These are phyloP conservation scores for Pythium aphanidermatum DNA, from an alignment of 352 stramenopile genomes.

Conservation along the genomic window DNA sequence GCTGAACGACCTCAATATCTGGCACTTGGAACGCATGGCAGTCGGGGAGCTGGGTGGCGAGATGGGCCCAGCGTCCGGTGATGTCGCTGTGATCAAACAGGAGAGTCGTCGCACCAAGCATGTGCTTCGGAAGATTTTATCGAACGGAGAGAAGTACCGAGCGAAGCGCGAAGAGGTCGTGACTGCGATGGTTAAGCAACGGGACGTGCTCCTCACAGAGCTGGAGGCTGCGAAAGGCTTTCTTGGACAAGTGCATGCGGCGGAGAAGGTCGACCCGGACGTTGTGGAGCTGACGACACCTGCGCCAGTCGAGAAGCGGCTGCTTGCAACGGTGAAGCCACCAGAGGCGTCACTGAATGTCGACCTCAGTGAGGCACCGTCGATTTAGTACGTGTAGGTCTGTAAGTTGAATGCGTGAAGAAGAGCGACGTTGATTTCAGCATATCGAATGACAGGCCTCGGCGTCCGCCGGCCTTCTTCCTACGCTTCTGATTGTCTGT, in stretches of 20 bases:
- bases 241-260: conserved; percentile 55
- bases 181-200: conserved; percentile 64
- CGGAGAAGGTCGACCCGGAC: conserved; percentile 26
- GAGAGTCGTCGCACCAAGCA: conserved; percentile 55
- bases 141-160: conserved; percentile 44
- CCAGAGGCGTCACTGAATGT: conserved; percentile 34
- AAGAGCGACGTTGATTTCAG: not conserved
- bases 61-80: conserved; percentile 17
- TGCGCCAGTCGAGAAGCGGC: conserved; percentile 53
- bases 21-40: conserved; percentile 79
- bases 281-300: conserved; percentile 45
- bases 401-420: not conserved
- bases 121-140: conserved; percentile 45
- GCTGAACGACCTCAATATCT: conserved; percentile 60
- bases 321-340: conserved; percentile 50
- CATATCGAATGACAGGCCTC: not conserved
- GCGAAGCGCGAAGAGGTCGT: conserved; percentile 51
- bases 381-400: conserved; percentile 28
- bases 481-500: not conserved
- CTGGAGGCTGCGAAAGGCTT: conserved; percentile 69
- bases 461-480: not conserved
- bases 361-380: conserved; percentile 40
- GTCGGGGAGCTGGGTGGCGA: conserved; percentile 61
- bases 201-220: conserved; percentile 53
- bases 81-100: conserved; percentile 55